Evolutionary conservation across 306 rosid species (phyloP), one percentile per base, ranked within the genome.

Genomic region (Casuarina glauca): DNA sequence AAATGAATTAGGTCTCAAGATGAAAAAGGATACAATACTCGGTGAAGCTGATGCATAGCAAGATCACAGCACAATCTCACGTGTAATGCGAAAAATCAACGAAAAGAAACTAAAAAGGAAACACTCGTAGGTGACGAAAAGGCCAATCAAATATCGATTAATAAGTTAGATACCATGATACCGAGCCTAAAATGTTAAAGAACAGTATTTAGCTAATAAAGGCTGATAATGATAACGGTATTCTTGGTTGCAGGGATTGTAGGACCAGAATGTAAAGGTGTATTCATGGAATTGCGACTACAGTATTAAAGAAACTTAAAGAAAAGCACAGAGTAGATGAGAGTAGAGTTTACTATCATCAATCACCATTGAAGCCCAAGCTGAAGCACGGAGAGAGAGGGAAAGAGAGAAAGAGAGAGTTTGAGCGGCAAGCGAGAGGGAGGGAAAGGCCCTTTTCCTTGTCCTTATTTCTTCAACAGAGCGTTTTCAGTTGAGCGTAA

Each of bases 371-470:
- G 74, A 74, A 39, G 80, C 26, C 42, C 9, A 20, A 26, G 20
- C n/a, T 54, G 55, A 84, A 48, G 50, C 57, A 54, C 44, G 67
- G n/a, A 32, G 26, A 48, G 51, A 38, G 53, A 8, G 13, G 50
- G 57, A 3, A 54, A 42, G 69, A 19, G 58, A 17, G 49, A 58
- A 19, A 4, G 76, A n/a, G 32, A 9, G 80, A 54, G 26, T 70
- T 64, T 80, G 63, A 68, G 86, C 82, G 81, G 80, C 73, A 82
- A 76, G 72, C 41, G 50, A 35, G 76, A 72, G 48, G 2, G 39
- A 16, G 19, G 10, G 75, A 44, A 69, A 63, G 19, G 6, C 43
- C 2, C 15, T 35, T 6, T 50, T 9, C 12, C 20, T 16, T 45
- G 46, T 38, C 2, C 0, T 57, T 41, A 3, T 49, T 16, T 11